A percentile compares a stretch with the other conserved stretches of the same genome.
phyloP scores from a whole-genome alignment of 371 early-diverging fungal genomes.

The Lichtheimia ramosa region DNA sequence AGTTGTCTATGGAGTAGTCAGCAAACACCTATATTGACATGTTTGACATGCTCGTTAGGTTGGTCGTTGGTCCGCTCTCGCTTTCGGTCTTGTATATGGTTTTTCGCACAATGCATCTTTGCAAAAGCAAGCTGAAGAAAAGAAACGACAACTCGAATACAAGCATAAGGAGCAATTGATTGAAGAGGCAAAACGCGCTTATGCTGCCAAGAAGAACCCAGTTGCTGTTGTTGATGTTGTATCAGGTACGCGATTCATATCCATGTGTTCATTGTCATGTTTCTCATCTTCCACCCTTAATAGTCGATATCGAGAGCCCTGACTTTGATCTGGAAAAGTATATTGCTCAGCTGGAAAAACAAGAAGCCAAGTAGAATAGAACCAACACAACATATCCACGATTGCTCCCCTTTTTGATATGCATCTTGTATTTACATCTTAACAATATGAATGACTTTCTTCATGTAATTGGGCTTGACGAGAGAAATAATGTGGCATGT shows the following conservation, averaged over 20 bases:
- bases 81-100: slow-evolving; percentile 72
- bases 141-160: slow-evolving; percentile 59
- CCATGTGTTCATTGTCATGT: background rate
- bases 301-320: slow-evolving; percentile 63
- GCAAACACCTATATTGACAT: background rate
- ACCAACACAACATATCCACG: no score
- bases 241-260: slow-evolving; percentile 16
- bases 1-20: background rate
- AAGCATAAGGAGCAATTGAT: slow-evolving; percentile 69
- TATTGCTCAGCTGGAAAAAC: slow-evolving; percentile 46
- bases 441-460: no score
- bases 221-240: slow-evolving; percentile 19
- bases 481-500: no score
- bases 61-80: slow-evolving; percentile 78
- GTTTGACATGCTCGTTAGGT: slow-evolving; percentile 42
- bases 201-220: slow-evolving; percentile 56
- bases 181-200: slow-evolving; percentile 71
- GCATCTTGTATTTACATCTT: no score
- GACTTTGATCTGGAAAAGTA: slow-evolving; percentile 68
- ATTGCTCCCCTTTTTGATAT: no score
- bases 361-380: slow-evolving; percentile 25
- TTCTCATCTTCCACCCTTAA: background rate
- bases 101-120: slow-evolving; percentile 66
- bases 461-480: no score
- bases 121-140: slow-evolving; percentile 59